These are phyloP conservation scores for Penicillium crystallinum DNA, from an alignment of 495 filamentous ascomycete species.

Conservation along the genomic window DNA sequence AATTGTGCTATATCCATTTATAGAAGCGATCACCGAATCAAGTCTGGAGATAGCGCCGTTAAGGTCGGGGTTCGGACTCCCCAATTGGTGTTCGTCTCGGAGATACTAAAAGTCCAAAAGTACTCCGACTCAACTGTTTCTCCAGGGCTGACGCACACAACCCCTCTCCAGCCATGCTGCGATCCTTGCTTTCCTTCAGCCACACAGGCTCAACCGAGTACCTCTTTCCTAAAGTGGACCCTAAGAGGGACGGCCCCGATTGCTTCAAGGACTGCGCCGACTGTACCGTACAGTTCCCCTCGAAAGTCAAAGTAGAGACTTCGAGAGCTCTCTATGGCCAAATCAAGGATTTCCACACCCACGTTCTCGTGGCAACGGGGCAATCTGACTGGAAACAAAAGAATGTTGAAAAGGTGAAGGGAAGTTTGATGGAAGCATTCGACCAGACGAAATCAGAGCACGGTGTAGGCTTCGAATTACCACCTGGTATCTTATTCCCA, in stretches of 20 bases:
- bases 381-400: conserved; percentile 77
- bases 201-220: conserved; percentile 24
- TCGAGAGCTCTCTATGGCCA: conserved; percentile 72
- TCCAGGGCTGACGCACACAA: no score
- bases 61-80: no score
- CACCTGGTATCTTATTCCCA: no score
- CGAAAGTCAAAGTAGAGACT: conserved; percentile 67
- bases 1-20: no score
- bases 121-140: no score
- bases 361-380: conserved; percentile 86
- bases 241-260: conserved; percentile 69
- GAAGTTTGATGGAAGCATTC: conserved; percentile 89
- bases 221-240: conserved; percentile 53
- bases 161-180: conserved; percentile 28
- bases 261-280: conserved; percentile 80
- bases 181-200: conserved; percentile 31
- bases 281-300: conserved; percentile 70
- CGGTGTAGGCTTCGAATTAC: no score
- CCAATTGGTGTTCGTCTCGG: no score
- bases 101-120: no score
- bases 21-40: no score
- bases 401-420: conserved; percentile 73
- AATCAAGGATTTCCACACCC: conserved; percentile 79
- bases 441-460: conserved; percentile 32
- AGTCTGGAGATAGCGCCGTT: no score